Base-by-base conservation (phyloP, 768 basidiomycete genomes). In the Lentinula lateritia region DNA sequence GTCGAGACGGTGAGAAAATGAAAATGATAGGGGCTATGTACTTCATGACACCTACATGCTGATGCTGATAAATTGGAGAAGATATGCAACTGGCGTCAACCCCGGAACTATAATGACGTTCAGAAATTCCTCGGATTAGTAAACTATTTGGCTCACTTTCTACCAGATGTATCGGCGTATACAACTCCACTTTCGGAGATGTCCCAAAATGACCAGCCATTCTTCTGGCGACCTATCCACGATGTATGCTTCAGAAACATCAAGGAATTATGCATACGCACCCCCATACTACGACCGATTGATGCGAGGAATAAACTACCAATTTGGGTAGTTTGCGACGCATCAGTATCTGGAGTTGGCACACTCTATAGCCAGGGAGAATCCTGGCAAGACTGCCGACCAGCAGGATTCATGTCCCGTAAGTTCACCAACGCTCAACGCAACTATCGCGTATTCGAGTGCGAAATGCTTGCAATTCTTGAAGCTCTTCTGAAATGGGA, bases 91-190 rank as follows among this genome's bases (percentile, higher is more conserved):
- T 75, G 72, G 73, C 35, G 58, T n/a, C 62, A 59, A 2, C 72
- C 70, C 2, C 16, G 63, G 4, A 53, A 42, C 3, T 67, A 66
- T n/a, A 52, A 67, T 32, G 69, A 72, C 1, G 62, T 75, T 0
- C 67, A 71, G 46, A 45, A 65, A 13, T 75, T 75, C 56, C 62
- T 74, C 0, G 71, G 73, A 5, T 64, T 73, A 0, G 68, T 72
- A 1, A 58, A 73, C n/a, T 74, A 74, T 45, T 28, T 74, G 10
- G 67, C 66, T 5, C 64, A 67, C 15, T 71, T 69, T 59, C 63
- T 74, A 62, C 69, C 71, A 5, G 65, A 72, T 39, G 55, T 75
- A 1, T 66, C 69, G 0, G 52, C 64, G 1, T 72, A 62, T 41
- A 71, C 63, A 5, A 48, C 53, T 0, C 68, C 69, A 3, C 58